phyloP scores from a whole-genome alignment of 2,329 filamentous ascomycete genomes.

The Penicillium sp. region DNA sequence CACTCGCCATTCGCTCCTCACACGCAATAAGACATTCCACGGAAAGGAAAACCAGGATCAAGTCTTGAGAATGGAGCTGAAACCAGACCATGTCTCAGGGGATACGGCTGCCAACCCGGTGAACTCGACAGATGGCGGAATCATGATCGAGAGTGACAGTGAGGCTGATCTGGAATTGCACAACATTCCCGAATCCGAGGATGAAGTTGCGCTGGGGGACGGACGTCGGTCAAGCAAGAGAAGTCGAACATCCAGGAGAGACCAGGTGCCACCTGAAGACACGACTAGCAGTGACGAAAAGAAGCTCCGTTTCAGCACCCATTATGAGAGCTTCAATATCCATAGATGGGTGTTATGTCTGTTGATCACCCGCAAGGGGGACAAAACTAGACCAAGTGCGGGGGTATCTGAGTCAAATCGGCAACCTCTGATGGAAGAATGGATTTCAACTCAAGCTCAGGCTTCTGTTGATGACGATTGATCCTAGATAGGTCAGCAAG shows the following conservation, averaged over 20 bases:
- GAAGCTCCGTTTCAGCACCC: constrained; percentile 79
- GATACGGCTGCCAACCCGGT: background rate
- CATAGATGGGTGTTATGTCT: constrained; percentile 90
- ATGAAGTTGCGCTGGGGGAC: constrained; percentile 2
- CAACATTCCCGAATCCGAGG: constrained; percentile 57
- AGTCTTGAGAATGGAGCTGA: background rate
- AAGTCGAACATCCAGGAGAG: background rate
- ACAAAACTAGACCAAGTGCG: constrained; percentile 39
- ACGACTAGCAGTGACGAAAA: constrained; percentile 70
- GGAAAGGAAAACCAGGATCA: constrained; percentile 40
- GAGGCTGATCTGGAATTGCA: constrained; percentile 49
- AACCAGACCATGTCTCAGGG: constrained; percentile 27
- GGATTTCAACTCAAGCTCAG: constrained; percentile 73
- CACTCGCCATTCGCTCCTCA: constrained; percentile 80
- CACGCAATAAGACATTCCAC: constrained; percentile 76
- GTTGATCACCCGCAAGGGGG: constrained; percentile 72
- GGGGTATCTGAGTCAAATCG: constrained; percentile 38
- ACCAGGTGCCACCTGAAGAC: background rate
- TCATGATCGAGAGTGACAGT: constrained; percentile 62
- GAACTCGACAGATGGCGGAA: constrained; percentile 33
- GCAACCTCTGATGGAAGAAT: constrained; percentile 77
- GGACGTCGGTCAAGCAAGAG: background rate
- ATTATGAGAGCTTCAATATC: constrained; percentile 93
- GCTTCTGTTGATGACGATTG: constrained; percentile 40
- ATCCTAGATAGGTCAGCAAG: constrained; percentile 3